phyloP scores from a whole-genome alignment of 139 green algal genomes.

The Chlamydomonas asymmetrica region DNA sequence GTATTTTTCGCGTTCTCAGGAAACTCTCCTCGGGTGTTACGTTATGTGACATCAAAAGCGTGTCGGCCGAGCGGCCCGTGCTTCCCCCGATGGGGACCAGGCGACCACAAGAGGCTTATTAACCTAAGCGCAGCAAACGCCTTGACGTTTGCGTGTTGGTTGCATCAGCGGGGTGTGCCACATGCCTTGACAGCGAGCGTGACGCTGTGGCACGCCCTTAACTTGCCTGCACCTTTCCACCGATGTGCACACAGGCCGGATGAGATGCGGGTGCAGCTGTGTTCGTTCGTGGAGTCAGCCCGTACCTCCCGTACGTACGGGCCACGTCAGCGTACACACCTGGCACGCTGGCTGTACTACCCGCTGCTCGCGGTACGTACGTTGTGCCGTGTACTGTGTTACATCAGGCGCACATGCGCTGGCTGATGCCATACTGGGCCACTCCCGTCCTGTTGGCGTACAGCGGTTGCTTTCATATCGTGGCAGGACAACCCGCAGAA shows the following conservation, averaged over 20 bases:
- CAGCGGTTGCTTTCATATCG: too few species aligned
- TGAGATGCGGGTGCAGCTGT: slow-evolving; percentile 36
- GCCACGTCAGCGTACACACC: slow-evolving; percentile 17
- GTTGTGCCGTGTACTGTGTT: too few species aligned
- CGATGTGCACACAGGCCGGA: slow-evolving; percentile 7
- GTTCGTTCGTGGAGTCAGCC: slow-evolving; percentile 17
- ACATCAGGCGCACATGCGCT: slow-evolving; percentile 4
- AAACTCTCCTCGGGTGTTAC: too few species aligned
- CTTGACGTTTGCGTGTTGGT: not conserved
- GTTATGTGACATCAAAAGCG: too few species aligned
- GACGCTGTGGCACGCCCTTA: too few species aligned
- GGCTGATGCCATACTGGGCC: too few species aligned
- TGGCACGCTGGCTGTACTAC: slow-evolving; percentile 33
- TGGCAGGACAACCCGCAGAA: not conserved
- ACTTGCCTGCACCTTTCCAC: not conserved
- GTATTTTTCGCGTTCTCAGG: too few species aligned
- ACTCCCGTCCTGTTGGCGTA: too few species aligned
- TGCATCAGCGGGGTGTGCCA: not conserved
- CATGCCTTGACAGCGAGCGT: not conserved
- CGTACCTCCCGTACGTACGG: slow-evolving; percentile 19
- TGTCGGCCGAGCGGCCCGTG: too few species aligned
- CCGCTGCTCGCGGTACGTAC: slow-evolving; percentile 19
- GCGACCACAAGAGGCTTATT: too few species aligned
- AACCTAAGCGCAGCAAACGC: not conserved
- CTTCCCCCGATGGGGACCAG: too few species aligned